A percentile compares a stretch with the other conserved stretches of the same genome.
Conservation (phyloP, 2,329 filamentous ascomycete genomes). For the Fusarium coicis region DNA sequence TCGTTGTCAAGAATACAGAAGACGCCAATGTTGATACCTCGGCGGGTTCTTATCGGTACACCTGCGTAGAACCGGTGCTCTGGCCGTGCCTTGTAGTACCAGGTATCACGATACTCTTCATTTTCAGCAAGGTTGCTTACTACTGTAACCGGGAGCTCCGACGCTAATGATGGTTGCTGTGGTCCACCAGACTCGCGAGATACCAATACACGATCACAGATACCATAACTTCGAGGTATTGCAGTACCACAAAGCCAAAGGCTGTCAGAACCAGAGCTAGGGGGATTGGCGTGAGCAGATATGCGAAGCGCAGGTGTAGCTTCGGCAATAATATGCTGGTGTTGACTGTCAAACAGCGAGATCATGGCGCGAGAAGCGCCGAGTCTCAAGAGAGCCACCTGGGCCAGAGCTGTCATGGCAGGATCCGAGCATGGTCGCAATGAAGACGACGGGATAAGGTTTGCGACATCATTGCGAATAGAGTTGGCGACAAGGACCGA, state of each 20-base stretch:
- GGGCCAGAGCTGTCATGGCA: slow-evolving; percentile 60
- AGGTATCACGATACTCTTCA: slow-evolving; percentile 38
- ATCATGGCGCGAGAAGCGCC: slow-evolving; percentile 57
- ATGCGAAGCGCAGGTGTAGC: slow-evolving; percentile 57
- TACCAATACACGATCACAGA: slow-evolving; percentile 45
- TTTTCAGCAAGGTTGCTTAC: slow-evolving; percentile 49
- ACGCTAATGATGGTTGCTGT: background rate
- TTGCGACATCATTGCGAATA: slow-evolving; percentile 38
- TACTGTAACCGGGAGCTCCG: slow-evolving; percentile 47
- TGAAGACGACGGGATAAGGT: slow-evolving; percentile 37
- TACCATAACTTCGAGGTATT: slow-evolving; percentile 44
- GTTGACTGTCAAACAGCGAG: slow-evolving; percentile 61
- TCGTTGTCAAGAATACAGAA: slow-evolving; percentile 47
- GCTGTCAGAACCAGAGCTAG: background rate
- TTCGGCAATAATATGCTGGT: slow-evolving; percentile 63
- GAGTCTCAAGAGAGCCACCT: slow-evolving; percentile 58
- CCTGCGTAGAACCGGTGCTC: slow-evolving; percentile 53
- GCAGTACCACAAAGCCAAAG: slow-evolving; percentile 48
- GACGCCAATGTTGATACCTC: slow-evolving; percentile 56
- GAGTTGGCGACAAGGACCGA: slow-evolving; percentile 29
- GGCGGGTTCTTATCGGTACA: slow-evolving; percentile 52
- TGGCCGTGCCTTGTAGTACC: slow-evolving; percentile 35
- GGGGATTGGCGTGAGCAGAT: slow-evolving; percentile 37
- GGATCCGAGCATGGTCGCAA: slow-evolving; percentile 49
- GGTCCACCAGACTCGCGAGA: background rate